These are phyloP conservation scores for Salvia rosmarinus DNA, from an alignment of 257 asterid genomes.

Conservation along the genomic window DNA sequence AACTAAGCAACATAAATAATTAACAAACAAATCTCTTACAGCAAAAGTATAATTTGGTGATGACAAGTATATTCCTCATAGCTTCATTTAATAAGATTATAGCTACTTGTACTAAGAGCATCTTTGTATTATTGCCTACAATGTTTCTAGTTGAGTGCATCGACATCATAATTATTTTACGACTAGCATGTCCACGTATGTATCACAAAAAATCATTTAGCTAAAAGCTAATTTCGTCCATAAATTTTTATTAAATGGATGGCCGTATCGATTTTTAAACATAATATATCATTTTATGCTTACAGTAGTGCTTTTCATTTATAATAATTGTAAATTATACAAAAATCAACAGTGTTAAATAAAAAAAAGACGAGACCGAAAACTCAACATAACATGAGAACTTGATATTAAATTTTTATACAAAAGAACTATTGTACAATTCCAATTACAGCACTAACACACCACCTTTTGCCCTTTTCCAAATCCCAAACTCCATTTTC, in stretches of 20 bases:
- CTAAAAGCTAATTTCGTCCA: too few species aligned
- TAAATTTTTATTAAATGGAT: too few species aligned
- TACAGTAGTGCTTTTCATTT: too few species aligned
- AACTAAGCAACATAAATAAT: too few species aligned
- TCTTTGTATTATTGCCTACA: not conserved
- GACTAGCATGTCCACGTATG: not conserved
- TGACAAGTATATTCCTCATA: not conserved
- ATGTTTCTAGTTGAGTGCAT: not conserved
- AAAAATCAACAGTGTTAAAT: not conserved
- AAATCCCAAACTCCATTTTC: constrained; percentile 20
- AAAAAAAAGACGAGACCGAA: not conserved
- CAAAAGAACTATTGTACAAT: constrained; percentile 13
- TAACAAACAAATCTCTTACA: too few species aligned
- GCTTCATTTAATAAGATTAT: not conserved
- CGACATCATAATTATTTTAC: not conserved
- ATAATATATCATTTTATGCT: too few species aligned
- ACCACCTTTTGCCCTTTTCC: not conserved
- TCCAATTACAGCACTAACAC: not conserved
- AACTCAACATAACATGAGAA: not conserved
- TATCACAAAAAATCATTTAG: too few species aligned
- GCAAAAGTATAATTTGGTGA: not conserved
- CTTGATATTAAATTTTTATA: not conserved
- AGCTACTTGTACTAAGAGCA: not conserved
- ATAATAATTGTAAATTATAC: too few species aligned
- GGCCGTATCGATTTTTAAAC: too few species aligned